Evolutionary conservation across 805 yeast species (phyloP).

Genomic region (Saccharomycopsis sp.): DNA sequence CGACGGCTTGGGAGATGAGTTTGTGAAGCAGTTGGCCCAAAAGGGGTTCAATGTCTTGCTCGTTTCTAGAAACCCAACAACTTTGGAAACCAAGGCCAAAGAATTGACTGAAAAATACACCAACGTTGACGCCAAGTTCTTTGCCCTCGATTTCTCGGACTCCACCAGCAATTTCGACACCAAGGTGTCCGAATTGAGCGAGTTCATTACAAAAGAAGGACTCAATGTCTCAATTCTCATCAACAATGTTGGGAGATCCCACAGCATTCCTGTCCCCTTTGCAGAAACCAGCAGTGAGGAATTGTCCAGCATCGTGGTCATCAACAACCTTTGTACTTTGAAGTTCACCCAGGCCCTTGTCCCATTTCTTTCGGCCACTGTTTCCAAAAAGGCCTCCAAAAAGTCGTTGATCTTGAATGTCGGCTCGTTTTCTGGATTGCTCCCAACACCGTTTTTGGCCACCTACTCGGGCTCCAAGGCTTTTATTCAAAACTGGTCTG

Average conservation of each 20-base stretch:
- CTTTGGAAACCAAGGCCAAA: constrained; percentile 54
- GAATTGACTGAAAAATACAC: constrained; percentile 48
- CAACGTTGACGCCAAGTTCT: constrained; percentile 53
- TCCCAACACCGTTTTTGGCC: constrained; percentile 88
- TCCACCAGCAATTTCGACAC: constrained; percentile 4
- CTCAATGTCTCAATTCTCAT: constrained; percentile 66
- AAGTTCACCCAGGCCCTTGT: constrained; percentile 72
- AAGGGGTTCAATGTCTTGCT: constrained; percentile 77
- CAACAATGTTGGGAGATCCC: constrained; percentile 93
- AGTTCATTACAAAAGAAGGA: constrained; percentile 27
- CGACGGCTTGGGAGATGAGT: constrained; percentile 95
- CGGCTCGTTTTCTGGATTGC: constrained; percentile 91
- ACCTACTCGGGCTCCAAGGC: constrained; percentile 95
- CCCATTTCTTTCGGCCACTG: constrained; percentile 56
- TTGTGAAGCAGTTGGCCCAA: constrained; percentile 73
- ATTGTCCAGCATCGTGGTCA: constrained; percentile 68
- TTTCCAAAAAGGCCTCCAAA: constrained; percentile 31
- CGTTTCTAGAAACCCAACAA: constrained; percentile 75
- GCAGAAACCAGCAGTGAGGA: constrained; percentile 69
- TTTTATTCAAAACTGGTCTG: constrained; percentile 88
- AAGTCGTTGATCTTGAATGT: constrained; percentile 79
- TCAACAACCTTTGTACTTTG: constrained; percentile 79
- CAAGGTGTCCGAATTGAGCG: constrained; percentile 4
- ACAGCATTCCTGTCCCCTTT: constrained; percentile 91
- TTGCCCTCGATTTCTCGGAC: constrained; percentile 69